Conservation (phyloP, 2,329 filamentous ascomycete genomes). For the Cladosporium sp. region DNA sequence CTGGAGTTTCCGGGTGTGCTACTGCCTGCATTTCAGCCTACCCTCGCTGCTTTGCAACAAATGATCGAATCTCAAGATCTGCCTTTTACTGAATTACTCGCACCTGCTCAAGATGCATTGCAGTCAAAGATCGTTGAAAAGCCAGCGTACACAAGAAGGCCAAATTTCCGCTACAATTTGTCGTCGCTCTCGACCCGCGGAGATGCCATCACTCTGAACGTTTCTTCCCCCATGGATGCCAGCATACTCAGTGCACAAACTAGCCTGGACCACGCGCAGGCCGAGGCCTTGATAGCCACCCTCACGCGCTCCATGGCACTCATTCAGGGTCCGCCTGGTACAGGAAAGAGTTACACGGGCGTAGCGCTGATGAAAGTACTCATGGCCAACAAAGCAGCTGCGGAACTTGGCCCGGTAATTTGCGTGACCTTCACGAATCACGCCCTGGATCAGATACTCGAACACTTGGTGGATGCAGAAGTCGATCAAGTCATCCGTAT, state of each 20-base stretch:
- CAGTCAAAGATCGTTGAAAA: slow-evolving; percentile 39
- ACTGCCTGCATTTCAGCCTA: slow-evolving; percentile 59
- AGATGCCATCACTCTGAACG: slow-evolving; percentile 28
- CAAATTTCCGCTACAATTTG: slow-evolving; percentile 54
- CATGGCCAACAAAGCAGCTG: slow-evolving; percentile 44
- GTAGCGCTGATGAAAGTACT: slow-evolving; percentile 59
- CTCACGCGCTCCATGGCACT: slow-evolving; percentile 57
- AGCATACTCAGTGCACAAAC: slow-evolving; percentile 39
- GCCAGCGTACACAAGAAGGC: slow-evolving; percentile 53
- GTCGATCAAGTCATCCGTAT: slow-evolving; percentile 60
- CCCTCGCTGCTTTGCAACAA: slow-evolving; percentile 56
- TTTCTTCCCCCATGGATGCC: slow-evolving; percentile 26
- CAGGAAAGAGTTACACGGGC: slow-evolving; percentile 65
- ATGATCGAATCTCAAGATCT: slow-evolving; percentile 42
- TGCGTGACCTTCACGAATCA: slow-evolving; percentile 54
- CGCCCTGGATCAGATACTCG: slow-evolving; percentile 58
- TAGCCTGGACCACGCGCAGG: slow-evolving; percentile 54
- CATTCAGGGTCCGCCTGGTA: slow-evolving; percentile 71
- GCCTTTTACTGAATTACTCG: slow-evolving; percentile 36
- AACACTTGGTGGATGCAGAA: slow-evolving; percentile 55
- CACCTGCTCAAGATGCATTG: slow-evolving; percentile 18
- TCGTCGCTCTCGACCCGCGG: slow-evolving; percentile 24
- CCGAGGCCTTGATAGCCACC: slow-evolving; percentile 54
- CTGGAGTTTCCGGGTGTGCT: slow-evolving; percentile 65
- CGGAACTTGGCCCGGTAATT: slow-evolving; percentile 48